These are phyloP conservation scores for Pestalotiopsis sp. DNA, from an alignment of 2,329 filamentous ascomycete genomes.

Conservation along the genomic window DNA sequence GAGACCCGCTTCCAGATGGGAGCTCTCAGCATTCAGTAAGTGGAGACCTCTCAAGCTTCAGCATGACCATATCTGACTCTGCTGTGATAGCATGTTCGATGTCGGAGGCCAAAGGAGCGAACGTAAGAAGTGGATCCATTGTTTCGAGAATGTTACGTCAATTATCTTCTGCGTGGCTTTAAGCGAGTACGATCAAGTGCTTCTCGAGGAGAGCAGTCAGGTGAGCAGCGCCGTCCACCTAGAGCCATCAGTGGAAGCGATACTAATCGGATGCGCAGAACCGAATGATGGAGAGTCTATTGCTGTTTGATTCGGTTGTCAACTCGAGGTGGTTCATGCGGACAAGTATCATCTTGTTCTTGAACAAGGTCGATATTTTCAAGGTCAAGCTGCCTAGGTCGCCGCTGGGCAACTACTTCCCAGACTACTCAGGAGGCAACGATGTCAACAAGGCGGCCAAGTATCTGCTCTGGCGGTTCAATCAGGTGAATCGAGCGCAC, in stretches of 20 bases:
- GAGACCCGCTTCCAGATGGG: conserved; percentile 99
- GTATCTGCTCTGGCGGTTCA: conserved; percentile 97
- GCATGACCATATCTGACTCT: conserved; percentile 24
- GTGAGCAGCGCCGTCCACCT: conserved; percentile 51
- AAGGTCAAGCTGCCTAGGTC: conserved; percentile 90
- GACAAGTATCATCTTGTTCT: conserved; percentile 96
- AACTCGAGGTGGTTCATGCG: conserved; percentile 99
- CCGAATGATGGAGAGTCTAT: conserved; percentile 98
- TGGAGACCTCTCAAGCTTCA: neutral
- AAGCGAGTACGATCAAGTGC: conserved; percentile 97
- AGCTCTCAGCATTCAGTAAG: conserved; percentile 97
- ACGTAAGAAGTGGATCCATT: conserved; percentile 99
- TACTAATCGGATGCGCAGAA: conserved; percentile 60
- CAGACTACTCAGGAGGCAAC: conserved; percentile 95
- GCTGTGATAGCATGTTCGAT: conserved; percentile 84
- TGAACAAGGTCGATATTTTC: conserved; percentile 99
- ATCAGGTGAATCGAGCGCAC: conserved; percentile 95
- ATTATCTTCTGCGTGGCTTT: conserved; percentile 99
- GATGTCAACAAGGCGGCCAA: conserved; percentile 98
- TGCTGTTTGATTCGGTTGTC: conserved; percentile 97
- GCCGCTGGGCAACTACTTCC: conserved; percentile 92
- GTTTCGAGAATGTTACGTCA: conserved; percentile 98
- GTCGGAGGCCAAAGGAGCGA: conserved; percentile 97
- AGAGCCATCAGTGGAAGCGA: neutral
- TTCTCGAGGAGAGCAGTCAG: conserved; percentile 96